Evolutionary conservation across 2,329 filamentous ascomycete genomes (phyloP).

Genomic region (Fusarium marasasianum): DNA sequence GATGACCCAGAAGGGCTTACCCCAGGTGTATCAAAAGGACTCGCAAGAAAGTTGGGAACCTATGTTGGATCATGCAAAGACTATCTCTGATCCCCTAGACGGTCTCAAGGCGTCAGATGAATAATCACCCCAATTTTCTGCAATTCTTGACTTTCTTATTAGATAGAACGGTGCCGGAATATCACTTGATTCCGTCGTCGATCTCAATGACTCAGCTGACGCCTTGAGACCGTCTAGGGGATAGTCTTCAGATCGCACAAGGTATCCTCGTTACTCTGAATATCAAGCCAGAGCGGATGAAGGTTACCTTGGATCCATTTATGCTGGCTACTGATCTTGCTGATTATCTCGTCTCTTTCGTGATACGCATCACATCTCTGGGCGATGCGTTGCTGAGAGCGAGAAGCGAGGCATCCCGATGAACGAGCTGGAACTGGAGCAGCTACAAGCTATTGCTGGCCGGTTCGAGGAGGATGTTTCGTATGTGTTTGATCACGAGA

Average conservation of each 20-base stretch:
- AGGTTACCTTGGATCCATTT: conserved; percentile 73
- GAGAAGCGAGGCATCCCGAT: conserved; percentile 72
- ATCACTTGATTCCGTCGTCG: no score
- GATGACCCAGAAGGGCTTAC: conserved; percentile 71
- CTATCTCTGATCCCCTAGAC: conserved; percentile 56
- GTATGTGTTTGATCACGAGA: conserved; percentile 74
- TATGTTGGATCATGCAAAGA: conserved; percentile 79
- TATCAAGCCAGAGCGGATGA: conserved; percentile 75
- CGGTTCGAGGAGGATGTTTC: conserved; percentile 75
- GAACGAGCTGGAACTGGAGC: conserved; percentile 68
- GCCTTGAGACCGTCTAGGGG: conserved; percentile 39
- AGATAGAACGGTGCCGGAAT: no score
- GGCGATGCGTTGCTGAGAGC: conserved; percentile 74
- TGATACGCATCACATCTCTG: conserved; percentile 81
- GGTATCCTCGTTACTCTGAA: conserved; percentile 75
- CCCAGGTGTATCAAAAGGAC: conserved; percentile 81
- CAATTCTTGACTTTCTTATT: no score
- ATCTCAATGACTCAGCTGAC: no score
- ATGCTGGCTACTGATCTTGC: conserved; percentile 77
- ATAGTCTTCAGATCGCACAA: conserved; percentile 79
- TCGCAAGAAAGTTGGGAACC: conserved; percentile 81
- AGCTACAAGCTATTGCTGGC: conserved; percentile 72
- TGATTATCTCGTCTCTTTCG: conserved; percentile 67
- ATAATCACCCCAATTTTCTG: no score
- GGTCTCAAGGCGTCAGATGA: no score